phyloP scores from a whole-genome alignment of 768 basidiomycete genomes.

The Panellus pusillus region DNA sequence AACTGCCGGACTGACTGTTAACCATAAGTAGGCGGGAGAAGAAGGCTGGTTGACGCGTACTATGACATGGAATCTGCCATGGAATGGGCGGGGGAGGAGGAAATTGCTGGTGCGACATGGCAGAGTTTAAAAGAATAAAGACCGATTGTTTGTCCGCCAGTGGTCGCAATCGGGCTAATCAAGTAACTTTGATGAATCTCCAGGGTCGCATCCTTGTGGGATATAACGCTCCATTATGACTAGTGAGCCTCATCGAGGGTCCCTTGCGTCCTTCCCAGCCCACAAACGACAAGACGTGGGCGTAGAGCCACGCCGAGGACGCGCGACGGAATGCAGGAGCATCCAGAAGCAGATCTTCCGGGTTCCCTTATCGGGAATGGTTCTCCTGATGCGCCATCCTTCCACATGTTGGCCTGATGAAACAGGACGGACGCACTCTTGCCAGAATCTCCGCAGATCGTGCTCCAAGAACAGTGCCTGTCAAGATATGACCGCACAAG shows the following conservation, averaged over 20 bases:
- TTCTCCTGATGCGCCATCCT: too few species aligned
- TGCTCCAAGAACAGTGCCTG: too few species aligned
- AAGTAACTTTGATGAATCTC: slow-evolving; percentile 15
- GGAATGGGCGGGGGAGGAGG: slow-evolving; percentile 29
- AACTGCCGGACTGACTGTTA: slow-evolving; percentile 40
- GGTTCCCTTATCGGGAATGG: not conserved
- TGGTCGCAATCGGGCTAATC: slow-evolving; percentile 9
- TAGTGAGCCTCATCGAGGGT: not conserved
- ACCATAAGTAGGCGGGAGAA: slow-evolving; percentile 20
- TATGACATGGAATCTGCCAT: slow-evolving; percentile 58
- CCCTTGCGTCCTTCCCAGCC: not conserved
- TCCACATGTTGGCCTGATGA: too few species aligned
- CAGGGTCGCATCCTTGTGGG: slow-evolving; percentile 17
- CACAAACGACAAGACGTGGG: not conserved
- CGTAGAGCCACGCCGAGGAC: not conserved
- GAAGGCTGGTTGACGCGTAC: slow-evolving; percentile 37
- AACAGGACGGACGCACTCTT: too few species aligned
- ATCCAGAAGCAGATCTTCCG: not conserved
- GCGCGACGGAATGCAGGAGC: not conserved
- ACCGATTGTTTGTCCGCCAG: not conserved
- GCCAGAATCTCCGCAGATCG: too few species aligned
- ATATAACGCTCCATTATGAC: slow-evolving; percentile 3
- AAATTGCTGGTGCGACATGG: slow-evolving; percentile 35
- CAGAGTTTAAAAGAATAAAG: slow-evolving; percentile 17
- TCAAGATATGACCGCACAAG: too few species aligned